Evolutionary conservation across 306 rosid genomes (phyloP).

Genomic region (Vicia faba): DNA sequence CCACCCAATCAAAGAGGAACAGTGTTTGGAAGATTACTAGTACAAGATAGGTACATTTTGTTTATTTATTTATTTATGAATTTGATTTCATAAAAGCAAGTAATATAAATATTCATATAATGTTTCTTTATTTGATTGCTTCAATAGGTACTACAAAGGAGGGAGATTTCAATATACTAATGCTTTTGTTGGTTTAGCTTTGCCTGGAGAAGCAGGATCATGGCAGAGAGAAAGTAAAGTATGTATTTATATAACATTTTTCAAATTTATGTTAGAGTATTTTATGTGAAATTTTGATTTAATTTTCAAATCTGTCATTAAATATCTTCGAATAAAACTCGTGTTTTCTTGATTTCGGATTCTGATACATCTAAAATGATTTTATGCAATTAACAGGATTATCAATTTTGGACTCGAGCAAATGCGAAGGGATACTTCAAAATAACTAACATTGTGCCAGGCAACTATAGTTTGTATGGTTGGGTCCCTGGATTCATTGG

Average conservation of each 20-base stretch:
- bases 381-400: conserved; percentile 55
- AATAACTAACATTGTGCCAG: conserved; percentile 64
- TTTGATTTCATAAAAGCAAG: background rate
- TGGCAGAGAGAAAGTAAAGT: conserved; percentile 91
- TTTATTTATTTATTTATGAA: background rate
- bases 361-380: background rate
- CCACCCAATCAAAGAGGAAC: conserved; percentile 59
- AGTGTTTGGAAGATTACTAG: conserved; percentile 55
- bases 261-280: no score
- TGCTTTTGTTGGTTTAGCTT: conserved; percentile 74
- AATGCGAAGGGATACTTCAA: conserved; percentile 55
- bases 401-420: conserved; percentile 83
- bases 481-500: conserved; percentile 87
- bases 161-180: conserved; percentile 33
- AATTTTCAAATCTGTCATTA: no score
- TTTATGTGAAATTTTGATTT: no score
- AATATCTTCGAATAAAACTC: no score
- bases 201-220: conserved; percentile 73
- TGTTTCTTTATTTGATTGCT: conserved; percentile 2
- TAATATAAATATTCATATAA: background rate
- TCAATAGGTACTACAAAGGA: conserved; percentile 37
- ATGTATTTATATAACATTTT: background rate
- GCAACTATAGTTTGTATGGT: conserved; percentile 74
- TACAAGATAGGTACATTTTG: conserved; percentile 58
- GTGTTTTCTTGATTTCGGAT: no score